Conservation (phyloP, 306 rosid species). For the Dryas alaskensis region DNA sequence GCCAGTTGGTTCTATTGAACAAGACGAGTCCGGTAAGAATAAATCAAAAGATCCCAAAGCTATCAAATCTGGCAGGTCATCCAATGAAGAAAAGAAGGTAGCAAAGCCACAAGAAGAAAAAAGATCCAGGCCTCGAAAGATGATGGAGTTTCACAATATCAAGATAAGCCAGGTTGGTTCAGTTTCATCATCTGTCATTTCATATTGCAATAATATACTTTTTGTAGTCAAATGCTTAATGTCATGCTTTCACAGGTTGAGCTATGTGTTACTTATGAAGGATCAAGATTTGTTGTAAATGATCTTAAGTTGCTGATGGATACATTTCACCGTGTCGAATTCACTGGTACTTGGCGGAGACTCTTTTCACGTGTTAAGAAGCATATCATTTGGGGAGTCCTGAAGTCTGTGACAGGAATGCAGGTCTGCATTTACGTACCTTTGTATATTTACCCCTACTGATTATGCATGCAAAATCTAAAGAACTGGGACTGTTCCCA, state of each 20-base stretch:
- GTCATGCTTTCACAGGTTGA: slow-evolving; percentile 59
- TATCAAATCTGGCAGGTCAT: slow-evolving; percentile 73
- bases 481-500: not conserved
- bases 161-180: slow-evolving; percentile 93
- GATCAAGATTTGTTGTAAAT: slow-evolving; percentile 90
- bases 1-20: slow-evolving; percentile 58
- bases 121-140: slow-evolving; percentile 84
- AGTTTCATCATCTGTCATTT: slow-evolving; percentile 16
- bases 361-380: slow-evolving; percentile 95
- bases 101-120: slow-evolving; percentile 77
- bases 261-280: slow-evolving; percentile 85
- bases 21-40: slow-evolving; percentile 66
- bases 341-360: slow-evolving; percentile 96
- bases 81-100: slow-evolving; percentile 90
- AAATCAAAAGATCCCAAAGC: slow-evolving; percentile 81
- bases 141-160: slow-evolving; percentile 97
- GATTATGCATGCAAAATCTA: not conserved
- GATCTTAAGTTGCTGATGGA: slow-evolving; percentile 99
- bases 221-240: slow-evolving; percentile 20
- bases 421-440: slow-evolving; percentile 52
- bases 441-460: not conserved
- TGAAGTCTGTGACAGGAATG: slow-evolving; percentile 99
- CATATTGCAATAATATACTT: slow-evolving; percentile 2
- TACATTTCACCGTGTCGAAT: slow-evolving; percentile 85
- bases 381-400: slow-evolving; percentile 98